These are phyloP conservation scores for Phytopythium helicoides DNA, from an alignment of 352 stramenopile genomes.

Conservation along the genomic window DNA sequence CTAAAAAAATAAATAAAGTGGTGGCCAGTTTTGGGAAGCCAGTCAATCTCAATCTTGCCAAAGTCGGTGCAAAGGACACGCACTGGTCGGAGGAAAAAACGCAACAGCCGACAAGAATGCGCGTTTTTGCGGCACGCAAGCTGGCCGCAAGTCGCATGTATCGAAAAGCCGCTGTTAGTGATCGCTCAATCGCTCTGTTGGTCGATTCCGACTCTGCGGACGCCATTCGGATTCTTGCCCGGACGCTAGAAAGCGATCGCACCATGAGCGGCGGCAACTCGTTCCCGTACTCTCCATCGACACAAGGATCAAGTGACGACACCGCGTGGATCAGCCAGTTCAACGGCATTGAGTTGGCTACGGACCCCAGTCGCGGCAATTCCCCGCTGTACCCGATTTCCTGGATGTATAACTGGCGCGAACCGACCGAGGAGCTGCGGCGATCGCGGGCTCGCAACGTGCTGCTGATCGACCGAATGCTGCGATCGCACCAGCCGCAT, in stretches of 20 bases:
- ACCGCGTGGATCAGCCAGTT: conserved; percentile 5
- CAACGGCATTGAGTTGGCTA: neutral
- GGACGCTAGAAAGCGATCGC: neutral
- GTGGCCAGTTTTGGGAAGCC: too few species aligned
- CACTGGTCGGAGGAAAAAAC: too few species aligned
- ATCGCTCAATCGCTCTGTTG: too few species aligned
- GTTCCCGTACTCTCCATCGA: neutral
- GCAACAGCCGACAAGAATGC: too few species aligned
- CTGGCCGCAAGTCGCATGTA: too few species aligned
- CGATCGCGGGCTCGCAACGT: conserved; percentile 19
- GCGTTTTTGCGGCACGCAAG: too few species aligned
- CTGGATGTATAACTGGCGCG: conserved; percentile 18
- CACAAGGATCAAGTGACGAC: neutral
- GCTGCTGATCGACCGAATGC: conserved; percentile 55
- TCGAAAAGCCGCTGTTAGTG: too few species aligned
- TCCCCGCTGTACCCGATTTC: neutral
- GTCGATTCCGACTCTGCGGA: too few species aligned
- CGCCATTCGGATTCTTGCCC: too few species aligned
- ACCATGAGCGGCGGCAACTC: neutral
- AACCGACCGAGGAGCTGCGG: conserved; percentile 14
- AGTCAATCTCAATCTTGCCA: too few species aligned
- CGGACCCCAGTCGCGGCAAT: neutral
- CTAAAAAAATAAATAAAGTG: too few species aligned
- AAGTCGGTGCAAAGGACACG: too few species aligned
- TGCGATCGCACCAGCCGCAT: conserved; percentile 55